Evolutionary conservation across 768 basidiomycete species (phyloP).

Genomic region (Hirschioporus abietinus): DNA sequence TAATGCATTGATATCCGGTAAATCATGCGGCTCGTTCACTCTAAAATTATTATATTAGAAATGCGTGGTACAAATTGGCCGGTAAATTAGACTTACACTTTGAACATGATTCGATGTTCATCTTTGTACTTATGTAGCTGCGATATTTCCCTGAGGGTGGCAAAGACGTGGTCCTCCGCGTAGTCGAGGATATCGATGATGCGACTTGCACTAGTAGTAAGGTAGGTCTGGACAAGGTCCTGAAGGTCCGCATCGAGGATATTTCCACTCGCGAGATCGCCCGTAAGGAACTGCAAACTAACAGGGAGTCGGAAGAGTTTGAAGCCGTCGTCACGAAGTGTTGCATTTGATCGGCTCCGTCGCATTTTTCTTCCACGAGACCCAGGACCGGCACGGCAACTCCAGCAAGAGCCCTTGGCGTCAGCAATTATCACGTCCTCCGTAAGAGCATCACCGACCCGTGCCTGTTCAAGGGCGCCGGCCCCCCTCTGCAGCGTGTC

Average conservation of each 20-base stretch:
- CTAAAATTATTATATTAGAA: constrained; percentile 18
- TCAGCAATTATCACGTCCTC: no score
- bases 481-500: no score
- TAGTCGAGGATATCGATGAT: constrained; percentile 60
- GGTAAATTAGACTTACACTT: constrained; percentile 31
- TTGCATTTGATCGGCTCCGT: constrained; percentile 53
- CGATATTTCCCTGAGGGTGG: constrained; percentile 48
- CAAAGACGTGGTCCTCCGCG: constrained; percentile 54
- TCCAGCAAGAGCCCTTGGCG: no score
- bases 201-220: constrained; percentile 45
- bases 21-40: constrained; percentile 64
- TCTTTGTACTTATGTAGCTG: constrained; percentile 41
- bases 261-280: constrained; percentile 31
- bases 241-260: constrained; percentile 39
- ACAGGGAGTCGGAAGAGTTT: constrained; percentile 57
- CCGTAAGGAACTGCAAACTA: constrained; percentile 51
- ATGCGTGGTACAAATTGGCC: constrained; percentile 15
- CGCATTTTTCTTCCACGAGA: no score
- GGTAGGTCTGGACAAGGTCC: constrained; percentile 43
- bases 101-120: constrained; percentile 40
- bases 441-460: no score
- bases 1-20: constrained; percentile 37
- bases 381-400: no score
- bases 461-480: no score
- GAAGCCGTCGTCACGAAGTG: constrained; percentile 57